Conservation (phyloP, 2,329 filamentous ascomycete genomes). For the Gremmenia infestans region DNA sequence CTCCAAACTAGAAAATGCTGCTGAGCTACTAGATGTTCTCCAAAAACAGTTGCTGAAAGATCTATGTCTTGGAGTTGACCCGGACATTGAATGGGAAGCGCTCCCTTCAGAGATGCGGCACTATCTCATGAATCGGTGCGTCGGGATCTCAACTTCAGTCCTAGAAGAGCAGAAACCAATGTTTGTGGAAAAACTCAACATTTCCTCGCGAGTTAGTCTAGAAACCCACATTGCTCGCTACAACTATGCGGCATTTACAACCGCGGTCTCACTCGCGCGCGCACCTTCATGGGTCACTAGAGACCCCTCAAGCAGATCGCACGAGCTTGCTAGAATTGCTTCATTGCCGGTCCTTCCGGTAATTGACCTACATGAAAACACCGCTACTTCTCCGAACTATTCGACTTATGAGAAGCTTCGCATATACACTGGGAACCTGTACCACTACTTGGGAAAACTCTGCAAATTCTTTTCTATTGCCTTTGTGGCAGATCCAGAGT, state of each 20-base stretch:
- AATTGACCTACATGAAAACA: neutral
- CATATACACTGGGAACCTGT: slow-evolving; percentile 1
- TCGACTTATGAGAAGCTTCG: neutral
- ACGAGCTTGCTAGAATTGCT: neutral
- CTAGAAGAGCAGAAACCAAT: neutral
- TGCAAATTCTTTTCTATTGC: slow-evolving; percentile 41
- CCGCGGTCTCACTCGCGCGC: neutral
- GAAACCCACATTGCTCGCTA: neutral
- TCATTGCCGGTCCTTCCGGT: neutral
- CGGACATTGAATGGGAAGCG: slow-evolving; percentile 45
- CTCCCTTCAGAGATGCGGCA: slow-evolving; percentile 40
- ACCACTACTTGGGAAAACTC: slow-evolving; percentile 26
- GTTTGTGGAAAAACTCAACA: neutral
- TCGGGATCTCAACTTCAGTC: slow-evolving; percentile 28
- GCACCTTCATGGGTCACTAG: neutral
- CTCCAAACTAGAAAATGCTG: neutral
- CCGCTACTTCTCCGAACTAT: neutral
- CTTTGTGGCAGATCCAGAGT: slow-evolving; percentile 40
- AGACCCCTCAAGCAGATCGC: neutral
- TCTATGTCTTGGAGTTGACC: slow-evolving; percentile 44
- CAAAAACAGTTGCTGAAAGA: slow-evolving; percentile 38
- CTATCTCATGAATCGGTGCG: slow-evolving; percentile 39
- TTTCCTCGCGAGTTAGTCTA: neutral
- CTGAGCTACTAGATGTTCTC: slow-evolving; percentile 1
- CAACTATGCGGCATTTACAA: neutral